These are phyloP conservation scores for Leccinum huronense DNA, from an alignment of 1,284 basidiomycete species.

Conservation along the genomic window DNA sequence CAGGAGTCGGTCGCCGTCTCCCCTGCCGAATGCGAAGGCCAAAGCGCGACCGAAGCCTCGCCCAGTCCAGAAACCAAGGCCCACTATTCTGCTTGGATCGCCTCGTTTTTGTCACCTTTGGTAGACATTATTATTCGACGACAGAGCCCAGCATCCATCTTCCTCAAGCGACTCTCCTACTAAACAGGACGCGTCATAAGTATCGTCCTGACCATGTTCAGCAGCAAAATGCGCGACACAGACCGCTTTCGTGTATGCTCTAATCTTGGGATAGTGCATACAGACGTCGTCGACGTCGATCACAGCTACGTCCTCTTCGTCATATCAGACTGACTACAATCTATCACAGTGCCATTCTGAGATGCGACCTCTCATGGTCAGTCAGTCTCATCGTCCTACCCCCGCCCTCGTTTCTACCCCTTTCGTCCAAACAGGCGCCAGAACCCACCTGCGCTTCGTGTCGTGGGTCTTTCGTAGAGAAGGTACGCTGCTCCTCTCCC, in stretches of 20 bases:
- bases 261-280: constrained; percentile 19
- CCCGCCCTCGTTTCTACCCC: neutral
- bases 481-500: constrained; percentile 40
- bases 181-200: constrained; percentile 5
- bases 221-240: constrained; percentile 8
- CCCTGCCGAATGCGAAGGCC: constrained; percentile 6
- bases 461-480: constrained; percentile 71
- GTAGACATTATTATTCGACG: constrained; percentile 10
- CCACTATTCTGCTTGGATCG: neutral
- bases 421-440: constrained; percentile 45
- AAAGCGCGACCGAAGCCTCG: constrained; percentile 34
- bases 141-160: constrained; percentile 13
- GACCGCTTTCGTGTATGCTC: constrained; percentile 27
- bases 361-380: constrained; percentile 77
- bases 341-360: constrained; percentile 65
- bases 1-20: constrained; percentile 30
- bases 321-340: neutral
- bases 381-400: constrained; percentile 7
- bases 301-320: constrained; percentile 12
- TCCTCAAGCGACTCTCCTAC: constrained; percentile 21
- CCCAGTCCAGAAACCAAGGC: constrained; percentile 21
- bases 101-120: too few species aligned
- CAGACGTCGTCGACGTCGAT: constrained; percentile 25
- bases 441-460: constrained; percentile 76
- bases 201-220: neutral